phyloP scores from a whole-genome alignment of 768 basidiomycete species.

The Auricularia cornea region DNA sequence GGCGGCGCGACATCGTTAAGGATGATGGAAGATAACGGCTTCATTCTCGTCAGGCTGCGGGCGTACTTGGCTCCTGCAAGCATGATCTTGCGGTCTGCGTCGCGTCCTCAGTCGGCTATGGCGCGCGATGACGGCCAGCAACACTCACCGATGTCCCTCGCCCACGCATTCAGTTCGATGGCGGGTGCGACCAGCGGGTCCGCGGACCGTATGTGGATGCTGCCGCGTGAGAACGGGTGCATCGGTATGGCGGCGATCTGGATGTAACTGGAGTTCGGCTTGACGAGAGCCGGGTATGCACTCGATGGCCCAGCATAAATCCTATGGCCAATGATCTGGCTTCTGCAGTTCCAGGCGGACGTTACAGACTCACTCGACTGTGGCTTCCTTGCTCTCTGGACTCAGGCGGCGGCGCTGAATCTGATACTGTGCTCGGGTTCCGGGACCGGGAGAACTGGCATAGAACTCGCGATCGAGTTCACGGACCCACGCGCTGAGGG shows the following conservation, averaged over 20 bases:
- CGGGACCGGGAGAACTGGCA: neutral
- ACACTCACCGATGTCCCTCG: conserved; percentile 9
- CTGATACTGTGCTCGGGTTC: neutral
- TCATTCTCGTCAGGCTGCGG: neutral
- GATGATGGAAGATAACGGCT: neutral
- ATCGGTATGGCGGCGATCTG: conserved; percentile 30
- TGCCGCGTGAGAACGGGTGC: conserved; percentile 40
- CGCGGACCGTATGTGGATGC: conserved; percentile 38
- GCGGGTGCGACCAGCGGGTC: conserved; percentile 33
- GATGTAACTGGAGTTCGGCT: conserved; percentile 21
- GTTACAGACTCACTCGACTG: neutral
- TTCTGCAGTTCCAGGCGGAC: no score
- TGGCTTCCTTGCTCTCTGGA: neutral
- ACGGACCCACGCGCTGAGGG: no score
- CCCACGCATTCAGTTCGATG: conserved; percentile 40
- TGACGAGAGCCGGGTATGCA: neutral
- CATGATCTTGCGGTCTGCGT: conserved; percentile 15
- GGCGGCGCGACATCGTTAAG: neutral
- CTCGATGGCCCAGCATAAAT: neutral
- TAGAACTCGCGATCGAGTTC: neutral
- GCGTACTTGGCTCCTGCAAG: conserved; percentile 9
- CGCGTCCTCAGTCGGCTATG: no score
- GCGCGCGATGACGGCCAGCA: no score
- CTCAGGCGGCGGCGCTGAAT: conserved; percentile 3
- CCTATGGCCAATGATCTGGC: neutral